These are phyloP conservation scores for Conringia planisiliqua DNA, from an alignment of 345 rosid genomes.

Conservation along the genomic window DNA sequence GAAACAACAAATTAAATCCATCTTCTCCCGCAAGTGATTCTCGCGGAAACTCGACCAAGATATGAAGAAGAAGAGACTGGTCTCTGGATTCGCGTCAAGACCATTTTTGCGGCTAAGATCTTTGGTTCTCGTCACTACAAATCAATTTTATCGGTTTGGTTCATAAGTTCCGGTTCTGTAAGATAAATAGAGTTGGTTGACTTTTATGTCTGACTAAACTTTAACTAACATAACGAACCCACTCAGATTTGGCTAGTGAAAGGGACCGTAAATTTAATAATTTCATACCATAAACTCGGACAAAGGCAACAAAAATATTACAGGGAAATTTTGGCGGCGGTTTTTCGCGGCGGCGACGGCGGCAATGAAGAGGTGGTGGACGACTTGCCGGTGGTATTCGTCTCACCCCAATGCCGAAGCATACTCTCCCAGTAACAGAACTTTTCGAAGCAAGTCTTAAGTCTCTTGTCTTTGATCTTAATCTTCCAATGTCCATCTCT, in stretches of 20 bases:
- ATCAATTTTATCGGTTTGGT: slow-evolving; percentile 20
- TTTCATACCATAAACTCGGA: not conserved
- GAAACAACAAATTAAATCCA: slow-evolving; percentile 40
- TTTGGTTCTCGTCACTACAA: not conserved
- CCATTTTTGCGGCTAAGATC: slow-evolving; percentile 8
- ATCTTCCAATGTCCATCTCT: slow-evolving; percentile 84
- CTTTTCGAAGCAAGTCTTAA: slow-evolving; percentile 62
- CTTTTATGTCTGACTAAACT: not conserved
- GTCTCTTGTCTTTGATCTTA: slow-evolving; percentile 61
- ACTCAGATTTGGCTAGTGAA: not conserved
- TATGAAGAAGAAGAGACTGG: not conserved
- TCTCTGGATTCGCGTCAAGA: not conserved
- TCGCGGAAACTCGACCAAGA: not conserved
- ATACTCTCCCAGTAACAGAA: slow-evolving; percentile 89
- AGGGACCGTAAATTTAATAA: not conserved
- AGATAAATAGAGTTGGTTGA: not conserved
- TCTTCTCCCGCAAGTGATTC: slow-evolving; percentile 9
- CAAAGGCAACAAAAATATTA: slow-evolving; percentile 21
- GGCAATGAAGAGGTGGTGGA: slow-evolving; percentile 32
- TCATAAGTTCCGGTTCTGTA: not conserved
- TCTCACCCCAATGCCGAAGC: slow-evolving; percentile 93
- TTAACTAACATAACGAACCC: not conserved
- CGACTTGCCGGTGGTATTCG: slow-evolving; percentile 59
- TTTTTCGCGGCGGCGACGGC: slow-evolving; percentile 13
- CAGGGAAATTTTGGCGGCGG: slow-evolving; percentile 26